Base-by-base conservation (phyloP, 176 grass and related monocot species). In the Ensete ventricosum region DNA sequence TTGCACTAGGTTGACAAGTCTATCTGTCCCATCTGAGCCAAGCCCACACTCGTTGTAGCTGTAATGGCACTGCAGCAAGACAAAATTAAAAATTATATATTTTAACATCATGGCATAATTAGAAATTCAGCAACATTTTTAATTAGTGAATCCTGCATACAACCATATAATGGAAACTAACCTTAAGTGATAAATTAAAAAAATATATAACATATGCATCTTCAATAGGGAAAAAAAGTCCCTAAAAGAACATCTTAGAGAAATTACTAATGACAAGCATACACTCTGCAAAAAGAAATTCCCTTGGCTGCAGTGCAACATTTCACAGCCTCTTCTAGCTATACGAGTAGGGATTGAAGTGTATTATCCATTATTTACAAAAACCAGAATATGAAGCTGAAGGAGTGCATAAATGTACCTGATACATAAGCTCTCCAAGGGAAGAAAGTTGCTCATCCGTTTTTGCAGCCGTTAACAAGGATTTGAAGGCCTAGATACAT, bases 381-480 rank as follows among this genome's bases (percentile, higher is more conserved):
- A 13, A 65, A 64, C 24, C 24, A 65, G 21, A 11, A 65, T 26
- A 12, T 25, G 22, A 65, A 65, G 12, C 21, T 24, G 3, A 11
- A 26, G 63, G 1, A 43, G 12, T 26, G 23, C 11, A 29, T 6
- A 65, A 66, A 62, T 52, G 62, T 86, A 93, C 93, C 90, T 93
- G 93, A 84, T 90, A 97, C 90, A 93, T 97, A 64, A 97, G 85
- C 78, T 93, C 87, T 63, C 93, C 90, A 53, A 97, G 93, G 2
- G 90, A 76, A 19, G 85, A 90, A 69, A 93, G 74, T 83, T 97
- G 93, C 55, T 88, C 93, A 5, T 93, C 93, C 75, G 90, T 97
- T 75, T 90, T 88, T 53, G 83, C 65, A 76, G 93, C 88, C 11
- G 93, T 97, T 72, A 97, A 73, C 72, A 97, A 85, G 52, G 90